Conservation (phyloP, 768 basidiomycete species). For the Amanita rimosa region DNA sequence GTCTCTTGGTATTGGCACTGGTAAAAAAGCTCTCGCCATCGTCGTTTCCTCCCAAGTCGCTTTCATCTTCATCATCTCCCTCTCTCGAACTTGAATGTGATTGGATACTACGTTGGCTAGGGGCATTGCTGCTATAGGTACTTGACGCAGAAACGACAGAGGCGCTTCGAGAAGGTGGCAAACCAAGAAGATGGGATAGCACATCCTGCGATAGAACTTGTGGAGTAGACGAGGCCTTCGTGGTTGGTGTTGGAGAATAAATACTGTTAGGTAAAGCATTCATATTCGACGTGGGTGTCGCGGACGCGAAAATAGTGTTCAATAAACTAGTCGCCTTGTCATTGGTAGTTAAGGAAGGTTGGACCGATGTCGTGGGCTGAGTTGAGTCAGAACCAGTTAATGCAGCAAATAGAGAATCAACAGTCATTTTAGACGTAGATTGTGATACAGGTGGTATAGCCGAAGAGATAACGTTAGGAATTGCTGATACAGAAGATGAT, state of each 20-base stretch:
- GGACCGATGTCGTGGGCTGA: slow-evolving; percentile 15
- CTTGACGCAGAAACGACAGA: slow-evolving; percentile 23
- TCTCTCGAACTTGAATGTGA: slow-evolving; percentile 39
- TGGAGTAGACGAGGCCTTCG: slow-evolving; percentile 35
- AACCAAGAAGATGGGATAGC: slow-evolving; percentile 51
- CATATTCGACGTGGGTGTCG: slow-evolving; percentile 14
- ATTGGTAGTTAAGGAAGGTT: slow-evolving; percentile 12
- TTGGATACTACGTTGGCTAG: slow-evolving; percentile 13
- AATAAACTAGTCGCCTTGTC: slow-evolving; percentile 41
- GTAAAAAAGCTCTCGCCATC: slow-evolving; percentile 1
- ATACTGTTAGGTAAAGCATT: slow-evolving; percentile 21
- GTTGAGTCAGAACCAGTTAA: slow-evolving; percentile 14
- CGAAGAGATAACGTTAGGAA: neutral
- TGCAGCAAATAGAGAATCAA: slow-evolving; percentile 38
- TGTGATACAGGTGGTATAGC: slow-evolving; percentile 14
- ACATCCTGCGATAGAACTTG: slow-evolving; percentile 67
- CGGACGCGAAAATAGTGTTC: slow-evolving; percentile 68
- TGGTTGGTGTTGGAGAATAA: slow-evolving; percentile 39
- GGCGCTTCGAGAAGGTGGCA: slow-evolving; percentile 30
- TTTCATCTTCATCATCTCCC: slow-evolving; percentile 47
- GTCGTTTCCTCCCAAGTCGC: slow-evolving; percentile 12
- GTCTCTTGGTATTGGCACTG: neutral
- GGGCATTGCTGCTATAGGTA: slow-evolving; percentile 8
- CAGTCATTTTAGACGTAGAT: slow-evolving; percentile 29
- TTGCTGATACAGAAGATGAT: slow-evolving; percentile 8